phyloP scores from a whole-genome alignment of 805 yeast species.

The Myxozyma udenii region DNA sequence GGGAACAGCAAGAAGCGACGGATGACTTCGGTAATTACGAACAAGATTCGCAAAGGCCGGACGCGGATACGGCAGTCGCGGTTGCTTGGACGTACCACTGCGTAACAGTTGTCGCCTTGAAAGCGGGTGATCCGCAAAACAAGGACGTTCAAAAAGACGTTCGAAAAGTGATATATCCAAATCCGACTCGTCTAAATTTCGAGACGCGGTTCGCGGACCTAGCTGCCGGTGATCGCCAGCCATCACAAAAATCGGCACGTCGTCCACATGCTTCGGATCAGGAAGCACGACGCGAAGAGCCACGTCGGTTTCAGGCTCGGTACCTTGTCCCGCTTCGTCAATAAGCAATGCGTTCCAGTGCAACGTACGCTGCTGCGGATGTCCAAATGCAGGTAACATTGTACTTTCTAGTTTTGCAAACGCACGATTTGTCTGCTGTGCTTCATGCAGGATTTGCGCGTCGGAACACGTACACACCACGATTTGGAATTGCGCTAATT shows the following conservation, averaged over 20 bases:
- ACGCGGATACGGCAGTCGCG: conserved; percentile 8
- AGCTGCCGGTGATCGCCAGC: conserved; percentile 28
- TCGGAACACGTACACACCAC: conserved; percentile 28
- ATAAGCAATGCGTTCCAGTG: conserved; percentile 27
- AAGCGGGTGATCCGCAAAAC: conserved; percentile 21
- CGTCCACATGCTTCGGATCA: conserved; percentile 5
- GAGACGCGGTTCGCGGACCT: conserved; percentile 24
- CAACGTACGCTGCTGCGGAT: background rate
- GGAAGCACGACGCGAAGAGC: conserved; percentile 18
- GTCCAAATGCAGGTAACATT: conserved; percentile 15
- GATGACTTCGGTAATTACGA: conserved; percentile 28
- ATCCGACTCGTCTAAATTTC: conserved; percentile 14
- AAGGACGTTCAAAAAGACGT: conserved; percentile 18
- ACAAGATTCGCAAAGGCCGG: conserved; percentile 25
- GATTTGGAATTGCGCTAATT: conserved; percentile 13
- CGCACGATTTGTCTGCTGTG: conserved; percentile 19
- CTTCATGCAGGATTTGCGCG: conserved; percentile 16
- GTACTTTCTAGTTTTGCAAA: conserved; percentile 9
- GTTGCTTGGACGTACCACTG: background rate
- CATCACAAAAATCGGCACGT: conserved; percentile 24
- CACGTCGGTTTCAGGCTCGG: conserved; percentile 23
- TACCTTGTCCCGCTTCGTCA: conserved; percentile 29
- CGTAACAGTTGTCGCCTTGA: conserved; percentile 14
- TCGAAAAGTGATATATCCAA: conserved; percentile 24
- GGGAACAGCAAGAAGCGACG: conserved; percentile 25